These are phyloP conservation scores for Globisporangium sylvaticum DNA, from an alignment of 352 stramenopile genomes.

Conservation along the genomic window DNA sequence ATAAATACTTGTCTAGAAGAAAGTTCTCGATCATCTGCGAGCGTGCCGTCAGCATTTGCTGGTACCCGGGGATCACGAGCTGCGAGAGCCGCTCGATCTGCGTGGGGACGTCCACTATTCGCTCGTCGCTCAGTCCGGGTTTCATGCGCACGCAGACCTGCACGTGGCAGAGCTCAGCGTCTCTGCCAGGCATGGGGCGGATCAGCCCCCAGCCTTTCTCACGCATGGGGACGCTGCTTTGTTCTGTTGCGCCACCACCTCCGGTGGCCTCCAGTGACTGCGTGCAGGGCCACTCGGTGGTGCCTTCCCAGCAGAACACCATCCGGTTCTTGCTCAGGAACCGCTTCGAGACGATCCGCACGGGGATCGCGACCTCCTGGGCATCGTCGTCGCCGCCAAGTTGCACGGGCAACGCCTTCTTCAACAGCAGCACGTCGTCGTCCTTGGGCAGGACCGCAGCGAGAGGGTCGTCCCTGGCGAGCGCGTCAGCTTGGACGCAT, in stretches of 20 bases:
- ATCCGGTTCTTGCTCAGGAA: slow-evolving; percentile 12
- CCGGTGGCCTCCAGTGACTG: neutral
- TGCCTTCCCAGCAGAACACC: slow-evolving; percentile 15
- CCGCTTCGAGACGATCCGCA: slow-evolving; percentile 10
- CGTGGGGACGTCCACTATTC: neutral
- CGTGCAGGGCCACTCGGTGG: slow-evolving; percentile 4
- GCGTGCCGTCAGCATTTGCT: slow-evolving; percentile 1
- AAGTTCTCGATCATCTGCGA: slow-evolving; percentile 21
- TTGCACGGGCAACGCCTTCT: slow-evolving; percentile 7
- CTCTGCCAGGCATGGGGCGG: neutral
- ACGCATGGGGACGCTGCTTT: neutral
- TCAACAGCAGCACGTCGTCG: slow-evolving; percentile 13
- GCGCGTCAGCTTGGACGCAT: neutral
- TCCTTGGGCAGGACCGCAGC: neutral
- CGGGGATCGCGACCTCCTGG: neutral
- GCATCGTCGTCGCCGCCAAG: neutral
- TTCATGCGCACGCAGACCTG: slow-evolving; percentile 9
- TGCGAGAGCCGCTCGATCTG: slow-evolving; percentile 3
- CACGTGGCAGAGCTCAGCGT: neutral
- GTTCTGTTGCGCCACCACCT: neutral
- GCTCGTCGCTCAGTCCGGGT: slow-evolving; percentile 8
- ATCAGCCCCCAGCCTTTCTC: slow-evolving; percentile 15
- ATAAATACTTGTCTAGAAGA: slow-evolving; percentile 11
- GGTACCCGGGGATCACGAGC: slow-evolving; percentile 11
- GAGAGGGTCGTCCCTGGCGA: neutral